Evolutionary conservation across 441 rosid species (phyloP), one percentile per base, ranked within the genome.

Genomic region (Adansonia gregorii): DNA sequence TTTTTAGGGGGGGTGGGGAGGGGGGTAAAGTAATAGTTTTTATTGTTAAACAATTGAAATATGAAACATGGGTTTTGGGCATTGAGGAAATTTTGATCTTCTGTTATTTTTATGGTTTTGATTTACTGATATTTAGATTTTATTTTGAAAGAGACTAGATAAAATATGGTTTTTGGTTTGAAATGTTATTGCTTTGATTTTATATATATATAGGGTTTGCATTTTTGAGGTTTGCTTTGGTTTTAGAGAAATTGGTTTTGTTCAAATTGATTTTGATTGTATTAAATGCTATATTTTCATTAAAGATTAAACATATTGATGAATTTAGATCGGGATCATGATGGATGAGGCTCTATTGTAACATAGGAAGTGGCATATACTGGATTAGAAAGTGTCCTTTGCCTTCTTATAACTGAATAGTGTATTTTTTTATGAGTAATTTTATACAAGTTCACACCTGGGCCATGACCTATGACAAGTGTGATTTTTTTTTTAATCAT

Each of bases 101-200:
- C 35, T 27, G 35, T 27, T 27, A 27, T 27, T 27, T 27, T 27
- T 27, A 27, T 27, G 35, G 35, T 27, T 27, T 27, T 27, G 1
- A n/a, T n/a, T n/a, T n/a, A n/a, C n/a, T n/a, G n/a, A 27, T 27
- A 27, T 27, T 27, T 27, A 27, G 35, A 27, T 27, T 27, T 27
- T 27, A 27, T 27, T 27, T 2, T 27, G 35, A 27, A 27, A 27
- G 24, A 49, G 52, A 22, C 4, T 49, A 11, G 14, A 52, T 27
- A 11, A 19, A 11, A 49, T 27, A 54, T 77, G 52, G 27, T 24
- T 60, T 66, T 60, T 65, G 71, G 46, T 77, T 20, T 76, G 66
- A 73, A 59, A 15, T 72, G 55, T 20, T 22, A 59, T 59, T 8
- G 35, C 64, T 22, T 59, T 17, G 22, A 55, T 6, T 1, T 11